A percentile compares a stretch with the other conserved stretches of the same genome.
Evolutionary conservation across 257 asterid genomes (phyloP).

Genomic region (Solanum okadae): DNA sequence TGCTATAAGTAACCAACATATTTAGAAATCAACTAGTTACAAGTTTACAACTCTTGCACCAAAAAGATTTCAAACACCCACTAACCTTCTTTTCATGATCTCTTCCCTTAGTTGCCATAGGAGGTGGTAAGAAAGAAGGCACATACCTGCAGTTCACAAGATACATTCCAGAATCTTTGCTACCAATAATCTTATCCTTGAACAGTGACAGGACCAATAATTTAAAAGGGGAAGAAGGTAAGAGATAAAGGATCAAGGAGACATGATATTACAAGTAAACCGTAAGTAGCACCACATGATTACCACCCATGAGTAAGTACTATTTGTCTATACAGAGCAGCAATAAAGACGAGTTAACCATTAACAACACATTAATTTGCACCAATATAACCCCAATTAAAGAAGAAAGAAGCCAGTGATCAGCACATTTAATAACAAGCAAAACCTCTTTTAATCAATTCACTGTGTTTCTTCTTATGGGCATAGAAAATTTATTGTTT

Average conservation of each 20-base stretch:
- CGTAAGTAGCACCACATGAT: not conserved
- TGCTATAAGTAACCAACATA: slow-evolving; percentile 19
- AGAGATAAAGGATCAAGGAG: not conserved
- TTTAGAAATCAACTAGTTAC: slow-evolving; percentile 2
- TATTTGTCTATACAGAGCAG: not conserved
- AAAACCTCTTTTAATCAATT: not conserved
- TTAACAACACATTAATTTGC: not conserved
- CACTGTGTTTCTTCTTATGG: not conserved
- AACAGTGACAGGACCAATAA: not conserved
- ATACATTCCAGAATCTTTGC: slow-evolving; percentile 42
- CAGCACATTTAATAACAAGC: not conserved
- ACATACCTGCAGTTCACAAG: slow-evolving; percentile 82
- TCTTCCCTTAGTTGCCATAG: slow-evolving; percentile 76
- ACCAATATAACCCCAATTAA: not conserved
- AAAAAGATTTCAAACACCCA: not conserved
- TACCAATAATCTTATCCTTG: slow-evolving; percentile 15
- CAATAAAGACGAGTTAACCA: not conserved
- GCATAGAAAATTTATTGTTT: not conserved
- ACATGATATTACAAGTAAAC: not conserved
- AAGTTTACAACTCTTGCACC: not conserved
- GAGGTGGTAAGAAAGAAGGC: slow-evolving; percentile 92
- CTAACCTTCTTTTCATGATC: slow-evolving; percentile 69
- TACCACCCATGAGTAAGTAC: not conserved
- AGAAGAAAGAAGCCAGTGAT: not conserved
- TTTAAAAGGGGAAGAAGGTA: not conserved